Evolutionary conservation across 441 rosid species (phyloP).

Genomic region (Croton setiger): DNA sequence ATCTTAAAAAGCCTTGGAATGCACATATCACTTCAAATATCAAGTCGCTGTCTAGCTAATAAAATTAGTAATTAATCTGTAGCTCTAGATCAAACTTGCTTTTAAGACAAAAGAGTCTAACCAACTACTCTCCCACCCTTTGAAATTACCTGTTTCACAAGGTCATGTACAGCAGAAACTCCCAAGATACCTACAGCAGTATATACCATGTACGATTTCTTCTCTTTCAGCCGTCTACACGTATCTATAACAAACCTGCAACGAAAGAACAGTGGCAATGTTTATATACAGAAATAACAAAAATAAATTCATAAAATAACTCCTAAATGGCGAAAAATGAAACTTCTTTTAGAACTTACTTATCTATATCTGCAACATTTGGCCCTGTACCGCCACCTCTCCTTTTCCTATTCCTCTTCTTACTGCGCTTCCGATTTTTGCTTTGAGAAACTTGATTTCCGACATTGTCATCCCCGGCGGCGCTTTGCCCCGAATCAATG

Average conservation of each 20-base stretch:
- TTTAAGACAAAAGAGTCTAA: no score
- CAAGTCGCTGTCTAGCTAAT: background rate
- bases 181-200: constrained; percentile 85
- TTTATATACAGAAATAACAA: background rate
- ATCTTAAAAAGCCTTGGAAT: background rate
- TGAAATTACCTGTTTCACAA: constrained; percentile 70
- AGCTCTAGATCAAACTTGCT: background rate
- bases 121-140: no score
- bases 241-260: constrained; percentile 76
- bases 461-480: constrained; percentile 18
- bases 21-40: background rate
- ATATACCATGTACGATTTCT: constrained; percentile 87
- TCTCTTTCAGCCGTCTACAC: constrained; percentile 78
- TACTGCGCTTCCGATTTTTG: constrained; percentile 39
- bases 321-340: background rate
- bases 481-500: constrained; percentile 22
- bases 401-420: constrained; percentile 46
- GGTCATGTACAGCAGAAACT: constrained; percentile 57
- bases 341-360: constrained; percentile 29
- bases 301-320: no score
- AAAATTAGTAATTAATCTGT: background rate
- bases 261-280: background rate
- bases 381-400: constrained; percentile 28
- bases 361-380: constrained; percentile 50
- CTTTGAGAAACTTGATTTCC: constrained; percentile 33